Evolutionary conservation across 192 early-diverging fungal genomes (phyloP).

Genomic region (Coemansia sp.): DNA sequence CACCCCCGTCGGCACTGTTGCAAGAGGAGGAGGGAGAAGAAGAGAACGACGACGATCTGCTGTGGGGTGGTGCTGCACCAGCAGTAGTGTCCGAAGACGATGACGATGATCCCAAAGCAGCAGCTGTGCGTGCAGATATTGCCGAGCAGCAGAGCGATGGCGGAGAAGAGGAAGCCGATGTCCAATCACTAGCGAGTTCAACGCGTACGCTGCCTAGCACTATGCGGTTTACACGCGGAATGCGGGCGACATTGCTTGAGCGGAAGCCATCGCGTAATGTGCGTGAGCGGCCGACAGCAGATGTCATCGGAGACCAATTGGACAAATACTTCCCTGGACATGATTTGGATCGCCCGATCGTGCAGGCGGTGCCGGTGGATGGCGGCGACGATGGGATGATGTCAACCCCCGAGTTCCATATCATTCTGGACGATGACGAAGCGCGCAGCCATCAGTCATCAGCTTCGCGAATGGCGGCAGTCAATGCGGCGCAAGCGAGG

Average conservation of each 20-base stretch:
- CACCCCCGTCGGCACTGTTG: not conserved
- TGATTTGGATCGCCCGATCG: constrained; percentile 73
- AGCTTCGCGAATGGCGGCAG: not conserved
- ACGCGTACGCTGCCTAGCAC: constrained; percentile 27
- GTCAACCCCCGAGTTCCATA: constrained; percentile 39
- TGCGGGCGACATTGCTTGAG: constrained; percentile 48
- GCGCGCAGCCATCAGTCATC: not conserved
- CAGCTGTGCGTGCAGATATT: constrained; percentile 10
- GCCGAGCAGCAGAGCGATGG: constrained; percentile 4
- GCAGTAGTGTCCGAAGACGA: constrained; percentile 1
- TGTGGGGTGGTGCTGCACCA: constrained; percentile 19
- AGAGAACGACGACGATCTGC: constrained; percentile 7
- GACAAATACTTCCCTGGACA: constrained; percentile 76
- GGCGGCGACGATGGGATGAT: constrained; percentile 12
- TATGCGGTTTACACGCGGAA: constrained; percentile 51
- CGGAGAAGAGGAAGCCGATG: constrained; percentile 3
- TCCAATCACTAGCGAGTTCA: constrained; percentile 9
- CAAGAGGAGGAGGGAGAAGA: not conserved
- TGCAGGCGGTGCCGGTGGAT: constrained; percentile 52
- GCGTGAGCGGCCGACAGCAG: constrained; percentile 64
- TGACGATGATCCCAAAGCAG: constrained; percentile 7
- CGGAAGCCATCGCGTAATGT: constrained; percentile 30
- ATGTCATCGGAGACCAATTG: constrained; percentile 67
- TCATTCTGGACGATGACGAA: constrained; percentile 41
- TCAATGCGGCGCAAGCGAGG: not conserved